Base-by-base conservation (phyloP, 352 stramenopile genomes). In the Pythium dissotocum region DNA sequence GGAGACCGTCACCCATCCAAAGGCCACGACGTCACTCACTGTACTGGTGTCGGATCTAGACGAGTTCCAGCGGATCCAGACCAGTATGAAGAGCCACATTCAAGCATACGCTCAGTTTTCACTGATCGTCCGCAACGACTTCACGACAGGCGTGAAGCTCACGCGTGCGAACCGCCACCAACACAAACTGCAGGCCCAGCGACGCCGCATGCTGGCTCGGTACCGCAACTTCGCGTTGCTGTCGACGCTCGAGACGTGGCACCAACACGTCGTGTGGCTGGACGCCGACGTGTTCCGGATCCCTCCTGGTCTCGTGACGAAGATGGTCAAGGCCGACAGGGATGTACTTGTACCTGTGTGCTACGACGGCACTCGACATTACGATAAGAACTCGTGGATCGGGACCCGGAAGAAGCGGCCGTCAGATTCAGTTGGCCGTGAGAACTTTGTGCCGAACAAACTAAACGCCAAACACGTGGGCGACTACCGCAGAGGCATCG, bases 181-280 rank as follows among this genome's bases (percentile, higher is more conserved):
- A 2, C 33, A 65, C 32, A 0, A 32, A 4, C 42, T 81, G 24
- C 79, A 87, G 49, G 54, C 24, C n/a, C 44, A 18, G 16, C 69
- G 79, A 42, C 61, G 77, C 8, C 67, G 73, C 1, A 83, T 80
- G 71, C 36, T 85, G 18, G 70, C 75, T 56, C 73, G 79, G 21
- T 84, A 85, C 48, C 77, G 77, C 28, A 85, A 87, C 54, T 78
- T 72, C 46, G 72, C 74, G n/a, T 46, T 85, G 35, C 51, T 77
- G 1, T 71, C 67, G 30, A 78, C 66, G 12, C 54, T 87, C 24
- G 53, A 77, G 69, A 44, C 61, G 48, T 83, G 75, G 73, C 70
- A 83, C 44, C 66, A 78, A 30, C 72, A 80, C 48, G 74, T 83
- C 7, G 21, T 86, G 53, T 86, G 76, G 77, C 42, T 82, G 8